These are phyloP conservation scores for Magnusiomyces sp. DNA, from an alignment of 1,139 yeast genomes.

Conservation along the genomic window DNA sequence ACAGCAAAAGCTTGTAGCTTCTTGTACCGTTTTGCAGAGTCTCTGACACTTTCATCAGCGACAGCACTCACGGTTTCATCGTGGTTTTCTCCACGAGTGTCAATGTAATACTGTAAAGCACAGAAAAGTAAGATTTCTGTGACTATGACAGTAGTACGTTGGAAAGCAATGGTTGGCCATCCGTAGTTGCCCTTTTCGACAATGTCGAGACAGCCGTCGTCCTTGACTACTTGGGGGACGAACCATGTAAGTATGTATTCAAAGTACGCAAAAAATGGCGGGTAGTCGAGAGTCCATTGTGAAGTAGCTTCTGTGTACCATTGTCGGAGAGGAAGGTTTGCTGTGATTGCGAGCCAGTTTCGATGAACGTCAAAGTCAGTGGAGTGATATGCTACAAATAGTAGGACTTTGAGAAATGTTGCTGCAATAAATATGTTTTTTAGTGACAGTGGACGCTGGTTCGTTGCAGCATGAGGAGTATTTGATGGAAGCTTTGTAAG, in stretches of 20 bases:
- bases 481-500: neutral
- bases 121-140: slow-evolving; percentile 67
- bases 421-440: slow-evolving; percentile 60
- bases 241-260: slow-evolving; percentile 71
- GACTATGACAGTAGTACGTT: slow-evolving; percentile 67
- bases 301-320: slow-evolving; percentile 86
- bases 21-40: slow-evolving; percentile 11
- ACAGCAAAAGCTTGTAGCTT: slow-evolving; percentile 53
- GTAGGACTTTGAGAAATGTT: slow-evolving; percentile 46
- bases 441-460: slow-evolving; percentile 34
- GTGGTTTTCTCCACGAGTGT: slow-evolving; percentile 40
- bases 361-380: slow-evolving; percentile 97
- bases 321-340: slow-evolving; percentile 58
- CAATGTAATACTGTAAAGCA: slow-evolving; percentile 64
- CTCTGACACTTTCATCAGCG: slow-evolving; percentile 13
- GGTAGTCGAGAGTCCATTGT: slow-evolving; percentile 95
- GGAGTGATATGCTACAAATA: slow-evolving; percentile 47
- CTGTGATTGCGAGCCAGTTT: slow-evolving; percentile 91
- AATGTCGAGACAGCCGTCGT: slow-evolving; percentile 75
- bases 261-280: slow-evolving; percentile 94
- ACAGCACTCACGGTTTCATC: slow-evolving; percentile 4
- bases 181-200: slow-evolving; percentile 61
- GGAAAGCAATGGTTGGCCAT: slow-evolving; percentile 71
- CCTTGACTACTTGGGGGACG: slow-evolving; percentile 52
- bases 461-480: neutral